These are phyloP conservation scores for Boletus bicolor DNA, from an alignment of 768 basidiomycete genomes.

Conservation along the genomic window DNA sequence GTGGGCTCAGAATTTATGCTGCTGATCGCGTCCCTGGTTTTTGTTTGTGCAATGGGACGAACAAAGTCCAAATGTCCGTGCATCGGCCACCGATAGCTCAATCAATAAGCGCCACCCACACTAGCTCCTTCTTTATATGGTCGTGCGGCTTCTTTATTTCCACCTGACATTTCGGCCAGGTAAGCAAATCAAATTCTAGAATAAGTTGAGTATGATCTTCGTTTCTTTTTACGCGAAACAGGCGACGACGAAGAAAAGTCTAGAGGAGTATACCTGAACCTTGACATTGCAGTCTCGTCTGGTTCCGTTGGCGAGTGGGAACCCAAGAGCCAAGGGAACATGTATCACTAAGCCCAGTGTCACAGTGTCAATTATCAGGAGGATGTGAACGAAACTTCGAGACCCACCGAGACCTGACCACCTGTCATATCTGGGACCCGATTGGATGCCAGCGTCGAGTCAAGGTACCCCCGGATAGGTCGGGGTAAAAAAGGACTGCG, in stretches of 20 bases:
- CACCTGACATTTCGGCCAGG: background rate
- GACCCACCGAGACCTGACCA: too few relatives aligned
- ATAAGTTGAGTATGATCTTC: too few relatives aligned
- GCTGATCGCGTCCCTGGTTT: background rate
- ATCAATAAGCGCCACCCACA: background rate
- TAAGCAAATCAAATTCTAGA: background rate
- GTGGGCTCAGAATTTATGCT: background rate
- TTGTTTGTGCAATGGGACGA: background rate
- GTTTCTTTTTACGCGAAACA: background rate
- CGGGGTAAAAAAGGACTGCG: background rate
- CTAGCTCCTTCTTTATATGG: background rate
- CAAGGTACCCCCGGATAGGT: background rate
- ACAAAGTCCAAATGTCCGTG: background rate
- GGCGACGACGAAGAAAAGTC: too few relatives aligned
- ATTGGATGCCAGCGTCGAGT: background rate
- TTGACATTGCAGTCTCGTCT: background rate
- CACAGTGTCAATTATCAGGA: background rate
- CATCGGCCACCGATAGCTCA: background rate
- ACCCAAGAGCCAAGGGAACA: background rate
- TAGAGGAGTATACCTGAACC: background rate
- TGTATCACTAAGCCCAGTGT: background rate
- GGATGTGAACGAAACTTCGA: background rate
- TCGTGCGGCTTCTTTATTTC: background rate
- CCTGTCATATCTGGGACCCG: background rate
- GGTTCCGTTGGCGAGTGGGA: background rate